Percentiles rank a stretch among this genome's conserved stretches.
Conservation (phyloP, 306 rosid genomes). For the Coriaria nepalensis region DNA sequence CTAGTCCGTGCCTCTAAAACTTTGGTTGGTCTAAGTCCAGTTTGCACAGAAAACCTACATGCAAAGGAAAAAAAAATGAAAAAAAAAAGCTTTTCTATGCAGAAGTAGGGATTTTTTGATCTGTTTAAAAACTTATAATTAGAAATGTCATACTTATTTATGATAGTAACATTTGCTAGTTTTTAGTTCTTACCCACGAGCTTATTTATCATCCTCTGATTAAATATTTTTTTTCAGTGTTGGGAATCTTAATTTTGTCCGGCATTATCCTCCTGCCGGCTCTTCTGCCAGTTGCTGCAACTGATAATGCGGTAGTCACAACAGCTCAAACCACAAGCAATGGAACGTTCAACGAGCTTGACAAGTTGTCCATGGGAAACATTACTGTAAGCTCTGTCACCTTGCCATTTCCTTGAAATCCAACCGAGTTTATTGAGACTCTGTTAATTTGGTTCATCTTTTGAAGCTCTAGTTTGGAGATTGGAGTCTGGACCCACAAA, state of each 20-base stretch:
- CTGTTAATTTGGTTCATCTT: not conserved
- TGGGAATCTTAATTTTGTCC: conserved; percentile 50
- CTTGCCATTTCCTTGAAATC: not conserved
- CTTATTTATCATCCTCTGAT: not conserved
- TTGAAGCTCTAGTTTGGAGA: not conserved
- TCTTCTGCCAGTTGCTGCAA: conserved; percentile 68
- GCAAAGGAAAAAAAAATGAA: too few relatives aligned
- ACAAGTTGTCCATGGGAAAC: conserved; percentile 65
- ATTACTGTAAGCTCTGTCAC: conserved; percentile 26
- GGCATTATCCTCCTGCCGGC: conserved; percentile 68
- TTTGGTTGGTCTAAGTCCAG: too few relatives aligned
- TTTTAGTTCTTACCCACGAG: not conserved
- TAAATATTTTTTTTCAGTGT: conserved; percentile 26
- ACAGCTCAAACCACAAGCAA: conserved; percentile 22
- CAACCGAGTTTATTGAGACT: not conserved
- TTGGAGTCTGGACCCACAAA: too few relatives aligned
- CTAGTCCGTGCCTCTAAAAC: too few relatives aligned
- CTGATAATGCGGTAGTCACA: conserved; percentile 23
- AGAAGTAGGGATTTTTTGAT: too few relatives aligned
- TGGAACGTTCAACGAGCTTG: conserved; percentile 49
- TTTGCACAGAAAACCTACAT: too few relatives aligned
- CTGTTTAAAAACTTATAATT: too few relatives aligned
- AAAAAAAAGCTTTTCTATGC: too few relatives aligned
- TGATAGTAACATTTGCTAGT: too few relatives aligned
- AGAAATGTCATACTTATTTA: too few relatives aligned